phyloP scores from a whole-genome alignment of 768 basidiomycete species.

The Kondoa malvinella region DNA sequence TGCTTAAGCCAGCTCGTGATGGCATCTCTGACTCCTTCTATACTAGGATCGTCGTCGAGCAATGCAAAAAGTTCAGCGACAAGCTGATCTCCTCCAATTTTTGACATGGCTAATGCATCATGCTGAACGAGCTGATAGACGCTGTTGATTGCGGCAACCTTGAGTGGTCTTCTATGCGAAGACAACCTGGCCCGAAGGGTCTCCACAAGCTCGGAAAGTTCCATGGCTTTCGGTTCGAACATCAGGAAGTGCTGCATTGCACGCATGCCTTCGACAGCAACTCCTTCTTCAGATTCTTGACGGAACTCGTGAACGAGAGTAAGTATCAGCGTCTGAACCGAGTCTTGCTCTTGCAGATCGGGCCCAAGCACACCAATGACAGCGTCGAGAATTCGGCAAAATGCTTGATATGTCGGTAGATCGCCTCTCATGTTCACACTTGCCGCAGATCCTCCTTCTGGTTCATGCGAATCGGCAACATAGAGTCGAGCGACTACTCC shows the following conservation, averaged over 20 bases:
- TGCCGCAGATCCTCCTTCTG: constrained; percentile 60
- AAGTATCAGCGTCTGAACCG: constrained; percentile 61
- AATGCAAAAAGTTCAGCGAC: constrained; percentile 90
- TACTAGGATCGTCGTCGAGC: constrained; percentile 82
- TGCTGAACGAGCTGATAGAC: constrained; percentile 93
- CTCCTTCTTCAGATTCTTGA: constrained; percentile 67
- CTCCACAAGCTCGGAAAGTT: constrained; percentile 60
- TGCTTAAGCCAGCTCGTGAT: constrained; percentile 89
- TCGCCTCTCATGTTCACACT: constrained; percentile 79
- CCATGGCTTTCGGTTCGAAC: constrained; percentile 71
- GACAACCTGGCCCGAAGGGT: constrained; percentile 62
- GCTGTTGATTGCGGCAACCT: constrained; percentile 85
- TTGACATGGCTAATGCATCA: constrained; percentile 78
- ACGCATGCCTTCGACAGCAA: constrained; percentile 82
- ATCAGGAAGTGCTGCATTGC: constrained; percentile 94
- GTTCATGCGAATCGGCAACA: constrained; percentile 73
- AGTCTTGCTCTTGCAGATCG: constrained; percentile 73
- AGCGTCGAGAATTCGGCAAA: constrained; percentile 81
- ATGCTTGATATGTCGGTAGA: constrained; percentile 73
- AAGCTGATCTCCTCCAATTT: constrained; percentile 76
- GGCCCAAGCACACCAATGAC: constrained; percentile 86
- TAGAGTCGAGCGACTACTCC: constrained; percentile 83
- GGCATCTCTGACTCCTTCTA: constrained; percentile 82
- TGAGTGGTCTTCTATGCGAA: constrained; percentile 65
- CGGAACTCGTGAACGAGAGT: constrained; percentile 73